phyloP scores from a whole-genome alignment of 345 rosid species.

The thale cress (Arabidopsis thaliana) region DNA sequence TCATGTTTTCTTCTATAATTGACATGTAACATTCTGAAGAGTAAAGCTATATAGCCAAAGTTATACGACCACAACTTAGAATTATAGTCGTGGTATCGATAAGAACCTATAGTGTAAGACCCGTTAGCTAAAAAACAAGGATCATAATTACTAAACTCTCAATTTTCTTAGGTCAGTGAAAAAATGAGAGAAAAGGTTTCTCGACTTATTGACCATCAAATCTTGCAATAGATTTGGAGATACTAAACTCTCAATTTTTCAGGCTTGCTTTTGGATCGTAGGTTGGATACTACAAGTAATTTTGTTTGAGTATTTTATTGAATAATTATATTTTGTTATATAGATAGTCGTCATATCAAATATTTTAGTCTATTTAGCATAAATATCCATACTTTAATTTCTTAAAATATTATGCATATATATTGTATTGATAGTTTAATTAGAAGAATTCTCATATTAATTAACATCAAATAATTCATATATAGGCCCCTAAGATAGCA shows the following conservation, averaged over 20 bases:
- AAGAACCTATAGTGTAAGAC: slow-evolving; percentile 7
- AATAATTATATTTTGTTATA: neutral
- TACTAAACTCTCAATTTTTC: neutral
- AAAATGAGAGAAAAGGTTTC: neutral
- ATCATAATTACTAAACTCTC: neutral
- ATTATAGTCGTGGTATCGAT: neutral
- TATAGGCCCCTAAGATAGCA: slow-evolving; percentile 5
- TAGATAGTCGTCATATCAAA: neutral
- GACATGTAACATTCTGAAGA: slow-evolving; percentile 31
- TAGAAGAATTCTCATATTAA: slow-evolving; percentile 6
- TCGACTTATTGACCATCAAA: neutral
- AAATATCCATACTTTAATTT: too few relatives aligned
- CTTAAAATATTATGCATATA: too few relatives aligned
- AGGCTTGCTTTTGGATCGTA: too few relatives aligned
- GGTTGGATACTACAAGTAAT: too few relatives aligned
- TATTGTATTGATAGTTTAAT: neutral
- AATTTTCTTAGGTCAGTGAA: neutral
- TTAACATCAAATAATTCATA: slow-evolving; percentile 18
- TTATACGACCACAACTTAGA: slow-evolving; percentile 4
- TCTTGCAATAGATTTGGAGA: slow-evolving; percentile 4
- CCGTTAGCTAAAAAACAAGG: slow-evolving; percentile 13
- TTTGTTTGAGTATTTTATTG: too few relatives aligned
- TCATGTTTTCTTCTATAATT: slow-evolving; percentile 5
- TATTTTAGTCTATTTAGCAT: neutral
- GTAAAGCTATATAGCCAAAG: slow-evolving; percentile 9